Base-by-base conservation (phyloP, 192 early-diverging fungal species). In the Paraglomus brasilianum region DNA sequence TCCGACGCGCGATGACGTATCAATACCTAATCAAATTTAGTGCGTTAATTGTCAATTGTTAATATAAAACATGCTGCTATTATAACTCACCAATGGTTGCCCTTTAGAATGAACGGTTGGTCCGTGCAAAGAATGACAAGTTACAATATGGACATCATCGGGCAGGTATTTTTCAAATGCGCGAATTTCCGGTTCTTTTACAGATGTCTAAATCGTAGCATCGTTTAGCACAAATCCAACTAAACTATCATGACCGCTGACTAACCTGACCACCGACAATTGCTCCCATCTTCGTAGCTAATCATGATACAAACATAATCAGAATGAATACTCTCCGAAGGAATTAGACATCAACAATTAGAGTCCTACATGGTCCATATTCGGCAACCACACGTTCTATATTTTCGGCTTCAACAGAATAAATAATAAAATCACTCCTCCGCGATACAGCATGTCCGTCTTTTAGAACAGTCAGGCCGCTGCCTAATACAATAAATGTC, bases 41-140 rank as follows among this genome's bases (percentile, higher is more conserved):
- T 41, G 30, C 45, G 40, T 60, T 47, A 17, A 68, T 41, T 19
- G 60, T 19, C 14, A 41, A 50, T 57, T 51, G 53, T 40, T 14
- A 41, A 19, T 19, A 44, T 47, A 21, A 49, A 59, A 71, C 46
- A 45, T 38, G 42, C 9, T 15, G 40, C 11, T 13, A 45, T 66
- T 73, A 44, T 9, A 75, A 72, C 58, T 71, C 21, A 89, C 90
- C 69, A 93, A 73, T 13, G 94, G 92, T 68, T 95, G 95, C 0
- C 87, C 89, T 63, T 83, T 83, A 0, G 95, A 85, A 44, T 87
- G 78, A 51, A 98, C 91, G 44, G 86, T 88, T 0, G 96, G 96
- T 1, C 97, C 97, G 71, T 98, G 97, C 83, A 98, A 86, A 5
- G 93, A 95, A 74, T 98, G 97, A 58, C 91, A 94, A 5, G 93